Base-by-base conservation (phyloP, 331 rosid genomes). In the Quercus lobata region DNA sequence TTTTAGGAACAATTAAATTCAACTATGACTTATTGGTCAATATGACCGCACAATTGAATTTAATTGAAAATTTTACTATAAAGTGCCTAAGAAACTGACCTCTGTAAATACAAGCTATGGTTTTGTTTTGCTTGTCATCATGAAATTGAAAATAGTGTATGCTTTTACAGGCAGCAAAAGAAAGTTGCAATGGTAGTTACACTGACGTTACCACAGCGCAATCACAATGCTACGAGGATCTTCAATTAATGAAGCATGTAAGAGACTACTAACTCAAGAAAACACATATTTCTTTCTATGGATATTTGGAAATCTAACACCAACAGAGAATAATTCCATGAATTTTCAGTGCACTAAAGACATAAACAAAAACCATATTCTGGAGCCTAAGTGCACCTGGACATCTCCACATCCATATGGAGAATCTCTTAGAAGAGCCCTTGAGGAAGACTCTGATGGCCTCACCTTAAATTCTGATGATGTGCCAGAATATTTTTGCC, bases 321-420 rank as follows among this genome's bases (percentile, higher is more conserved):
- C 19, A 1, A 32, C 15, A 68, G 27, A 3, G 52, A 22, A 21
- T 35, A 49, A 68, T 68, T 68, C 16, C 27, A 16, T 79, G 22
- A 32, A 79, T 52, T 60, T 79, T 46, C 49, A 72, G 82, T 57
- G 62, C 44, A 14, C 24, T 30, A 57, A 72, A 32, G 77, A 79
- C 17, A 79, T 79, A 58, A 79, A 79, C 72, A 44, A 49, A 32
- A 74, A 55, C 11, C 57, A 65, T 19, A 58, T 79, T 79, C 27
- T 79, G 19, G 82, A 79, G 82, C 78, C 82, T 5, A 58, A 46
- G 35, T 79, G 82, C 72, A 79, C 82, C 24, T 79, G 72, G 77
- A 37, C 82, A 19, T 79, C 82, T 32, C 82, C 77, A 41, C 19
- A 15, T 2, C 77, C 65, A 46, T 30, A 72, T 61, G 77, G 63